These are phyloP conservation scores for Obelidium mucronatum DNA, from an alignment of 192 early-diverging fungal species.

Conservation along the genomic window DNA sequence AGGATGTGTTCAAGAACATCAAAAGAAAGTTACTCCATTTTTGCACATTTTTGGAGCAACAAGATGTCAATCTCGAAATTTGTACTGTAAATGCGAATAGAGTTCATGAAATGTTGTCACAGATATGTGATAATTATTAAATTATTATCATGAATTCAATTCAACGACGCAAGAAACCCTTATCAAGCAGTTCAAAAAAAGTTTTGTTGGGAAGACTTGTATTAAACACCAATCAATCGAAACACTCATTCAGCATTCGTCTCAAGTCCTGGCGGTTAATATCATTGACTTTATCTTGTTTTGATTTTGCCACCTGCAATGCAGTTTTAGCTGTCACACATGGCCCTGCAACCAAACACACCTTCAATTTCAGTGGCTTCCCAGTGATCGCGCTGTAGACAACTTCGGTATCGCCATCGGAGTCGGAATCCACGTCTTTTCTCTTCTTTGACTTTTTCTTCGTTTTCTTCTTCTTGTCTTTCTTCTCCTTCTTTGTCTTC, in stretches of 20 bases:
- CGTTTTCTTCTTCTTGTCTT: conserved; percentile 35
- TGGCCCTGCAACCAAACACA: too few species aligned
- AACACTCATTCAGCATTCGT: conserved; percentile 27
- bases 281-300: conserved; percentile 26
- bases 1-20: too few species aligned
- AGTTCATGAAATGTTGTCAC: conserved; percentile 14
- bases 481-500: conserved; percentile 32
- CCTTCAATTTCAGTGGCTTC: conserved; percentile 58
- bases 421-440: background rate
- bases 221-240: conserved; percentile 5
- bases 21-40: too few species aligned
- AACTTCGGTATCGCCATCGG: conserved; percentile 34
- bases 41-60: too few species aligned
- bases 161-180: background rate
- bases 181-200: too few species aligned
- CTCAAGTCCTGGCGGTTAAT: conserved; percentile 32
- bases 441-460: conserved; percentile 35
- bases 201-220: too few species aligned
- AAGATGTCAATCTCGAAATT: too few species aligned
- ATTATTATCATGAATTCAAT: background rate
- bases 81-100: too few species aligned
- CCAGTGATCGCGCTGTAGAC: conserved; percentile 51
- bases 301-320: conserved; percentile 27
- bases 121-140: background rate
- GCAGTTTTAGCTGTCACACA: background rate